Evolutionary conservation across 768 basidiomycete species (phyloP), one percentile per base, ranked within the genome.

Genomic region (Calocybe indica): DNA sequence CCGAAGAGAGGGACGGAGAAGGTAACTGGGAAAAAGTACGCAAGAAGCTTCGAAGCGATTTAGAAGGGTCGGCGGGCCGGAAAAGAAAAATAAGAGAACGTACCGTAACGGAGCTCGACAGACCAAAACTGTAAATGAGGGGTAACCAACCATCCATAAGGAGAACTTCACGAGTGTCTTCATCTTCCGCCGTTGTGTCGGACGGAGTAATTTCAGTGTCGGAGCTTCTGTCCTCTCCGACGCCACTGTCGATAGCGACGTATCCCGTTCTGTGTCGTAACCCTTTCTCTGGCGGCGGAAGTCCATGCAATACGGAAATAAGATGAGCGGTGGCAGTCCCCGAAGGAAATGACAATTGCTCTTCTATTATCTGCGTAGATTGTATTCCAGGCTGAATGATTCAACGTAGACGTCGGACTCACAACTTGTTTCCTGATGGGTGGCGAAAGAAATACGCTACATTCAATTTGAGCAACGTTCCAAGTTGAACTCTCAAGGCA

Each of bases 311-410:
- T 9, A 96, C 88, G 2, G 92, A 86, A 40, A 98, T 92, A 8
- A 98, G 74, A 54, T 96, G 94, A 5, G 94, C 94, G 1, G 95
- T 98, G 1, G 94, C 94, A 11, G 94, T 95, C 30, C 95, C 95
- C 1, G 90, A 92, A 2, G 95, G 95, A 56, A 98, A 98, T 2
- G 88, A 74, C 3, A 98, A 81, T 63, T 95, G 83, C 64, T 98
- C 95, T 61, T 94, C 87, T 37, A 98, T 82, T 49, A 98, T 92
- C 88, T 92, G 52, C 10, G 41, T 13, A 30, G 6, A 40, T 28
- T 15, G 10, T 35, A 10, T 13, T 7, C 10, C 42, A 53, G 42
- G 35, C 14, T 47, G n/a, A 29, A 12, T 14, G 6, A 42, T 33
- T 43, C 36, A 40, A 32, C 31, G 42, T 40, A 39, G 7, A 37